These are phyloP conservation scores for Saccharum spontaneum DNA, from an alignment of 176 grass and related monocot genomes.

Conservation along the genomic window DNA sequence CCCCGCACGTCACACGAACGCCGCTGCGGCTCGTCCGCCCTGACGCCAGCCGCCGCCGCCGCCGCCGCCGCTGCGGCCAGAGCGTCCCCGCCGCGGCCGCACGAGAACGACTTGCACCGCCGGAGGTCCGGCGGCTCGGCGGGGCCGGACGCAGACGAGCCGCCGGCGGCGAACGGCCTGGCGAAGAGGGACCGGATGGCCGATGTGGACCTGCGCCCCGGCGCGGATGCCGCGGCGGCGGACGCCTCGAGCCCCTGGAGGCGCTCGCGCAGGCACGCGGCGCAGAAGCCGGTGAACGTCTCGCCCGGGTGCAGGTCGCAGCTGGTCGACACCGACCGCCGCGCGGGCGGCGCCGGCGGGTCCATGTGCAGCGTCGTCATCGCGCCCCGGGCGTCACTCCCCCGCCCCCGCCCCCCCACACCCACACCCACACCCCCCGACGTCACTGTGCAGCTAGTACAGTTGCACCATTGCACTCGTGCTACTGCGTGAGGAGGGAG, in stretches of 20 bases:
- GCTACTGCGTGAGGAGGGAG: neutral
- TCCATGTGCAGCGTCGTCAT: slow-evolving; percentile 51
- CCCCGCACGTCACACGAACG: slow-evolving; percentile 82
- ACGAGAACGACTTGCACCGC: slow-evolving; percentile 84
- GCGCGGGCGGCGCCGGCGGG: slow-evolving; percentile 57
- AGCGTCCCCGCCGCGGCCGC: slow-evolving; percentile 57
- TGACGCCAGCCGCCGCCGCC: neutral
- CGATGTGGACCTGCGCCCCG: slow-evolving; percentile 80
- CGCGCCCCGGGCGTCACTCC: neutral
- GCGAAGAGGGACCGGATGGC: slow-evolving; percentile 77
- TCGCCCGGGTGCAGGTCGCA: slow-evolving; percentile 94
- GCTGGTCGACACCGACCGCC: slow-evolving; percentile 45
- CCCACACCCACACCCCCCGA: slow-evolving; percentile 13
- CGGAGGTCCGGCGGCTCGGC: slow-evolving; percentile 57
- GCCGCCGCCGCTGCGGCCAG: neutral
- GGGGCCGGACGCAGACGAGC: slow-evolving; percentile 37
- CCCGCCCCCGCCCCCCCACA: neutral
- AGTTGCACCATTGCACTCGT: slow-evolving; percentile 32
- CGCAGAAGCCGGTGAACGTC: slow-evolving; percentile 83
- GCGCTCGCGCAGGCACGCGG: slow-evolving; percentile 88
- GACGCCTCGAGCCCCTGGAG: slow-evolving; percentile 78
- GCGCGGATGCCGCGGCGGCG: slow-evolving; percentile 45
- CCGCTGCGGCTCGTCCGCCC: slow-evolving; percentile 74
- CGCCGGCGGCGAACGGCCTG: slow-evolving; percentile 40
- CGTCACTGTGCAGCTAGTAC: slow-evolving; percentile 26